A percentile compares a stretch with the other conserved stretches of the same genome.
Conservation (phyloP, 2,329 filamentous ascomycete species). For the Claviceps purpurea region DNA sequence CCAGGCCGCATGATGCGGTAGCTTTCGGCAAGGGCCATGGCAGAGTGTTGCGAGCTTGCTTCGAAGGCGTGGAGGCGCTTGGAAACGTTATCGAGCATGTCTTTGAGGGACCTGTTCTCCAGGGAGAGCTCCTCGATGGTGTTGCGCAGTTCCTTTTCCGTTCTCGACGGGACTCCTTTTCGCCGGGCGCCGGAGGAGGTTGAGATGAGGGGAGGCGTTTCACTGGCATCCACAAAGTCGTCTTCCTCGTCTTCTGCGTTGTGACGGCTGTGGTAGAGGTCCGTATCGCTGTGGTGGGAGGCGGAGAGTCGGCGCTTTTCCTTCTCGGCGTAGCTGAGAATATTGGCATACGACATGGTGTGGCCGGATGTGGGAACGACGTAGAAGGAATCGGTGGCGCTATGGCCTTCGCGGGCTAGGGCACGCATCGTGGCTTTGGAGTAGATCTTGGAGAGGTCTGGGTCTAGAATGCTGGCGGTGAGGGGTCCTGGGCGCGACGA, state of each 20-base stretch:
- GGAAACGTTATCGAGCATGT: constrained; percentile 73
- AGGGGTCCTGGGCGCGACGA: constrained; percentile 13
- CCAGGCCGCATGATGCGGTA: constrained; percentile 48
- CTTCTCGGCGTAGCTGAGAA: constrained; percentile 58
- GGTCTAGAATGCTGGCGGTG: constrained; percentile 31
- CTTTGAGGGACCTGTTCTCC: constrained; percentile 77
- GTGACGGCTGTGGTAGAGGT: constrained; percentile 7
- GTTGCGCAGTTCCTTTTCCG: constrained; percentile 40
- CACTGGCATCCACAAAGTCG: constrained; percentile 79
- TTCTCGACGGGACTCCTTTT: constrained; percentile 25
- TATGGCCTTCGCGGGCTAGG: constrained; percentile 54
- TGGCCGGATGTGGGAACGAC: constrained; percentile 86
- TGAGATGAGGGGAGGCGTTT: constrained; percentile 36
- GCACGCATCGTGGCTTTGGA: constrained; percentile 75
- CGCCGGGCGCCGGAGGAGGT: constrained; percentile 29
- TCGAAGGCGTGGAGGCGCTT: constrained; percentile 89
- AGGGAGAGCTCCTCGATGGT: constrained; percentile 77
- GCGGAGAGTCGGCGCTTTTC: constrained; percentile 47
- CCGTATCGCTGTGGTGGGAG: constrained; percentile 36
- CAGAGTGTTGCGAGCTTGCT: constrained; percentile 76
- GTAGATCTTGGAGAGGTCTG: constrained; percentile 72
- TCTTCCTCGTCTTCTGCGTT: constrained; percentile 53
- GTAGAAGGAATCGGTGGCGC: constrained; percentile 70
- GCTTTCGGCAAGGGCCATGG: constrained; percentile 75
- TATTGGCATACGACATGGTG: constrained; percentile 85